Evolutionary conservation across 75 land plant species (phyloP).

Genomic region (Sequoia sempervirens): DNA sequence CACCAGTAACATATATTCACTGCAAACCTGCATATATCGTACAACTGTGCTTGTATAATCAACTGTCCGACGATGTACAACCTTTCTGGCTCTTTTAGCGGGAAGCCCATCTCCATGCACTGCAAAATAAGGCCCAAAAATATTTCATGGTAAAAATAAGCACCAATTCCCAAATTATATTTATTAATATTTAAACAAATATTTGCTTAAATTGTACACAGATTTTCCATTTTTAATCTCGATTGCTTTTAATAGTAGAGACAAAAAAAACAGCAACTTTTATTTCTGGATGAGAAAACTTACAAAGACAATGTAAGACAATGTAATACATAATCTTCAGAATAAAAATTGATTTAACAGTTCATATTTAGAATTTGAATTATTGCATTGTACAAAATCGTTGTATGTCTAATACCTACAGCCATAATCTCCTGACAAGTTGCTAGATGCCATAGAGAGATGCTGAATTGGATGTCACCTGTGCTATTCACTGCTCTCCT

Average conservation of each 20-base stretch:
- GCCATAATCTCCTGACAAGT: slow-evolving; percentile 6
- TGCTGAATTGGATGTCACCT: not conserved
- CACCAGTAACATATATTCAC: not conserved
- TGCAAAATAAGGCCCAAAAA: slow-evolving; percentile 2
- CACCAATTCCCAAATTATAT: not conserved
- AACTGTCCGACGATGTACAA: slow-evolving; percentile 86
- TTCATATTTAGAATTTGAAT: too few species aligned
- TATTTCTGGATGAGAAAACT: too few species aligned
- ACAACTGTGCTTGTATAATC: slow-evolving; percentile 95
- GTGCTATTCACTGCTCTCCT: not conserved
- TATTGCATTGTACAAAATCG: too few species aligned
- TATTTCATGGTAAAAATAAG: not conserved
- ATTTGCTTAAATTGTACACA: not conserved
- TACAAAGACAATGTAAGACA: too few species aligned
- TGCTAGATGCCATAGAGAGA: not conserved
- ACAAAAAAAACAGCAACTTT: too few species aligned
- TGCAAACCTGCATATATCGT: slow-evolving; percentile 78
- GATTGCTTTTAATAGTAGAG: not conserved
- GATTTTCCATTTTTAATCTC: not conserved
- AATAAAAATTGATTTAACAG: too few species aligned
- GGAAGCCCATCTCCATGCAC: slow-evolving; percentile 60
- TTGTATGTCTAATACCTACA: not conserved
- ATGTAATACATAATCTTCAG: too few species aligned
- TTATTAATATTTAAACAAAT: not conserved
- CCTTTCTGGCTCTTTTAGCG: slow-evolving; percentile 85